Evolutionary conservation across 495 filamentous ascomycete species (phyloP), one percentile per base, ranked within the genome.

Genomic region (Hyphodiscus hymeniophilus): DNA sequence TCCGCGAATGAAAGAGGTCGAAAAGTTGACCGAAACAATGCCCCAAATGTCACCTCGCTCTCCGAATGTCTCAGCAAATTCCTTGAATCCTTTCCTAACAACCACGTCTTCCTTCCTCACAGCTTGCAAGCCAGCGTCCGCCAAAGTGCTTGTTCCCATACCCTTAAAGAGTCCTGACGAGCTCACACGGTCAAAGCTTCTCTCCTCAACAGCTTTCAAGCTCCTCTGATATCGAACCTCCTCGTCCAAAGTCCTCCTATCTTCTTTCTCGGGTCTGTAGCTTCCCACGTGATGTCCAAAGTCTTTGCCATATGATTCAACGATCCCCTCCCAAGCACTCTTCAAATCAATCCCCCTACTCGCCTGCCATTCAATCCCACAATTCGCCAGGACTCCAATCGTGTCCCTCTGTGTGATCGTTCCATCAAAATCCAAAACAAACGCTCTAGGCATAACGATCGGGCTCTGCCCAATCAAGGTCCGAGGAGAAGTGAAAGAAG

Each of bases 331-430:
- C 26, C 49, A 48, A 13, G 31, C 34, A 30, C 44, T 4, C 16
- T 21, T 31, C 28, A 32, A 8, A 28, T 50, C 17, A 15, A 4
- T 3, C 6, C 34, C 35, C 16, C 20, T 41, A 15, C 22, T 16
- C 3, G 24, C 15, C 18, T 59, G 52, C 11, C n/a, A 22, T 28
- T 13, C 10, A 5, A 56, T 8, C 21, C 16, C 57, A 7, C 34
- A 36, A 5, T 52, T 16, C 13, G 34, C 33, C 5, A 59, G 26
- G 3, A 30, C 35, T 4, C 22, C 22, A 17, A 54, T 59, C 3
- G 57, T 56, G 30, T 56, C 57, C 32, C 43, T 51, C 0, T 26
- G 42, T 8, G 57, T 59, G 18, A 59, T 49, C 12, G 57, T 56
- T 20, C 50, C 47, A 31, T 59, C 52, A 17, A 59, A 59, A 21